A percentile compares a stretch with the other conserved stretches of the same genome.
phyloP scores from a whole-genome alignment of 2,329 filamentous ascomycete genomes.

The Fusarium hainanense region DNA sequence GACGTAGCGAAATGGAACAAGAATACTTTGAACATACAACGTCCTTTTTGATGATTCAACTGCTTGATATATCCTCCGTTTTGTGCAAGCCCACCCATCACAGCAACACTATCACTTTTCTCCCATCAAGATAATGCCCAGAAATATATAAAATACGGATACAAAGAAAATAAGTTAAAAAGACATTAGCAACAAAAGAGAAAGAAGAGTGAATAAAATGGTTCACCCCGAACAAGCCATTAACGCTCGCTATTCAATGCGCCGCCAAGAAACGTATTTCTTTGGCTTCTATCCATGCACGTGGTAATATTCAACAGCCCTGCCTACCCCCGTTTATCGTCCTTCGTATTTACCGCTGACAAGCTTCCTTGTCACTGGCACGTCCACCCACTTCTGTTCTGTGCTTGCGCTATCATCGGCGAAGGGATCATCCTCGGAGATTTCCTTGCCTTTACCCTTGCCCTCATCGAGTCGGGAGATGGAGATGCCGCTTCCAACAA shows the following conservation, averaged over 20 bases:
- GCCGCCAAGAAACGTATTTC: slow-evolving; percentile 45
- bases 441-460: slow-evolving; percentile 65
- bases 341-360: slow-evolving; percentile 81
- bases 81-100: slow-evolving; percentile 21
- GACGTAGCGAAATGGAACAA: slow-evolving; percentile 24
- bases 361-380: slow-evolving; percentile 74
- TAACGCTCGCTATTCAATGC: slow-evolving; percentile 48
- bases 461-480: slow-evolving; percentile 65
- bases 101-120: background rate
- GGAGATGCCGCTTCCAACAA: slow-evolving; percentile 70
- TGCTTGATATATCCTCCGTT: slow-evolving; percentile 24
- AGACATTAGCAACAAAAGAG: slow-evolving; percentile 27
- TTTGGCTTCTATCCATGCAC: slow-evolving; percentile 37
- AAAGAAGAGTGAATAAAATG: slow-evolving; percentile 24
- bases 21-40: background rate
- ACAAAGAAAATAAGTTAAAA: slow-evolving; percentile 21
- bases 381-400: slow-evolving; percentile 69
- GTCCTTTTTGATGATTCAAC: slow-evolving; percentile 25
- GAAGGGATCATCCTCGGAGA: slow-evolving; percentile 72
- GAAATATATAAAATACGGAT: slow-evolving; percentile 28
- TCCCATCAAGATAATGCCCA: slow-evolving; percentile 12
- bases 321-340: slow-evolving; percentile 23
- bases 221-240: slow-evolving; percentile 39
- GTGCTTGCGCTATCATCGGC: slow-evolving; percentile 60
- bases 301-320: slow-evolving; percentile 17